These are phyloP conservation scores for Brassica rapa DNA, from an alignment of 345 rosid species.

Conservation along the genomic window DNA sequence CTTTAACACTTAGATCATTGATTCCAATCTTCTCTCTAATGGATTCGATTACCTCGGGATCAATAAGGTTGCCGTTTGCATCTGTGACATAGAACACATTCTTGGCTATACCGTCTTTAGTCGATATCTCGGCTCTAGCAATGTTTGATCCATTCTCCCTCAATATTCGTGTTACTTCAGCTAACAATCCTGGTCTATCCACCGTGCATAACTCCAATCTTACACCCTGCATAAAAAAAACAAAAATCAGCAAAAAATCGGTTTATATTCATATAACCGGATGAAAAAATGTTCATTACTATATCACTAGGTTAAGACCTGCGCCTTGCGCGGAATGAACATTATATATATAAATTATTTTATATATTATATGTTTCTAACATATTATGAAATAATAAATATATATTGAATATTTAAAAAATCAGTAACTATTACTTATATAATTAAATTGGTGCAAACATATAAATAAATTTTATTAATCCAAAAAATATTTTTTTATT, in stretches of 20 bases:
- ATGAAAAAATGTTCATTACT: not conserved
- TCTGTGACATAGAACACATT: conserved; percentile 83
- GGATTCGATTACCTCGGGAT: conserved; percentile 61
- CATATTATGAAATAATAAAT: too few species aligned
- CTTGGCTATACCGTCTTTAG: conserved; percentile 50
- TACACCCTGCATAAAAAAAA: conserved; percentile 55
- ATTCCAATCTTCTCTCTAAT: conserved; percentile 71
- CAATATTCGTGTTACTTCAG: conserved; percentile 78
- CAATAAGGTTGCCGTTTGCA: conserved; percentile 63
- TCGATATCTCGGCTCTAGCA: conserved; percentile 88
- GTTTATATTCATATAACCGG: not conserved
- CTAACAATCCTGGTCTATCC: conserved; percentile 71
- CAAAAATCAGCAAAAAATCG: not conserved
- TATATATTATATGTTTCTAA: too few species aligned
- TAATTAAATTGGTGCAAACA: too few species aligned
- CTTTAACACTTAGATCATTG: conserved; percentile 62
- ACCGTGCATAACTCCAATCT: conserved; percentile 66
- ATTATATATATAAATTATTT: too few species aligned
- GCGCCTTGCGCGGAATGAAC: too few species aligned
- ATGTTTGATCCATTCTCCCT: conserved; percentile 87
- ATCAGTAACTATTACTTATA: too few species aligned
- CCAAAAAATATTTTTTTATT: too few species aligned
- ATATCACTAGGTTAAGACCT: too few species aligned
- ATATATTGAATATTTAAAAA: too few species aligned
- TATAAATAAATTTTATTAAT: too few species aligned